Conservation (phyloP, 495 filamentous ascomycete species). For the Penicillium herquei region DNA sequence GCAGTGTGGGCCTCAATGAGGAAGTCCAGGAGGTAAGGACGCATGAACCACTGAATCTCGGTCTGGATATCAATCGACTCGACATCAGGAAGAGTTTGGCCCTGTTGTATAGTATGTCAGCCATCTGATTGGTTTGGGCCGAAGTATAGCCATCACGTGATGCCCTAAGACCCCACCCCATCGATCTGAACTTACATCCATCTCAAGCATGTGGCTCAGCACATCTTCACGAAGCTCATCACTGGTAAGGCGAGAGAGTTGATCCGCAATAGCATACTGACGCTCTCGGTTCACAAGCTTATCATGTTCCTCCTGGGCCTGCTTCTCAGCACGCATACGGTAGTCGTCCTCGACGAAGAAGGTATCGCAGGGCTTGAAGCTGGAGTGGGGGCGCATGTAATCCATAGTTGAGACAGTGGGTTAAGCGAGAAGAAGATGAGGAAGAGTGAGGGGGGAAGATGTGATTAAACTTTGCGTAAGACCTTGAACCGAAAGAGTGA, state of each 20-base stretch:
- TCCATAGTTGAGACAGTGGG: conserved; percentile 59
- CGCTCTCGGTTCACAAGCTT: conserved; percentile 71
- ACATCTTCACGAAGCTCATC: conserved; percentile 94
- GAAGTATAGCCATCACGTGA: neutral
- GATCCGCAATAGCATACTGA: conserved; percentile 81
- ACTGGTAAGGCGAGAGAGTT: conserved; percentile 75
- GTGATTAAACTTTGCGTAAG: conserved; percentile 22
- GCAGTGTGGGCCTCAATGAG: conserved; percentile 94
- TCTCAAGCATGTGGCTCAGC: conserved; percentile 86
- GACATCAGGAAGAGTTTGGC: conserved; percentile 88
- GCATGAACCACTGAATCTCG: conserved; percentile 99
- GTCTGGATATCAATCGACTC: conserved; percentile 98
- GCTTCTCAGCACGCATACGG: conserved; percentile 31
- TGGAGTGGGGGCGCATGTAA: conserved; percentile 54
- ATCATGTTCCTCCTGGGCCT: conserved; percentile 58
- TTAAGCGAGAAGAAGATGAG: neutral
- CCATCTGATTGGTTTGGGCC: neutral
- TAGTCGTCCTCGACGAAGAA: conserved; percentile 88
- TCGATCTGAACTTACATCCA: conserved; percentile 76
- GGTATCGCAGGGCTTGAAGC: conserved; percentile 63
- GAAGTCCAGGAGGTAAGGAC: conserved; percentile 97
- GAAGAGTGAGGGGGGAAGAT: conserved; percentile 1
- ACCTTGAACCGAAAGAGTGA: conserved; percentile 24
- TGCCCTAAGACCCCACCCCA: neutral
- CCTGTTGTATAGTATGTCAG: conserved; percentile 48